A percentile compares a stretch with the other conserved stretches of the same genome.
phyloP scores from a whole-genome alignment of 2,329 filamentous ascomycete species.

The Nemania serpens region DNA sequence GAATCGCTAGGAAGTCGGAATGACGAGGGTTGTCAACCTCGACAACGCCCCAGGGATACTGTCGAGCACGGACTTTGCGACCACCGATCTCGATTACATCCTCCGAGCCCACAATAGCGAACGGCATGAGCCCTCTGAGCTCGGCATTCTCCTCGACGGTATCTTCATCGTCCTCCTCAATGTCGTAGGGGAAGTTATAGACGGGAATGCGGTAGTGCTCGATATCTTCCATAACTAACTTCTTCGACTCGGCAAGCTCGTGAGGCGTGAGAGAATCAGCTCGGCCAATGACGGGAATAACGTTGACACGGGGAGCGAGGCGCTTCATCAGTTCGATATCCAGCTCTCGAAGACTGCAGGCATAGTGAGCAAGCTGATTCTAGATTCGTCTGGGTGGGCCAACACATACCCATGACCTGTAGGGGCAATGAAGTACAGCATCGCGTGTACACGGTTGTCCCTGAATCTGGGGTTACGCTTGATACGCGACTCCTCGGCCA shows the following conservation, averaged over 20 bases:
- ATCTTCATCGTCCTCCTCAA: conserved; percentile 99
- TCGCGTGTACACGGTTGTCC: conserved; percentile 96
- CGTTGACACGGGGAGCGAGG: conserved; percentile 95
- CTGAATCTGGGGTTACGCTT: conserved; percentile 99
- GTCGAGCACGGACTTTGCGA: conserved; percentile 87
- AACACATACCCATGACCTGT: conserved; percentile 86
- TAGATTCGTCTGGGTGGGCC: not conserved
- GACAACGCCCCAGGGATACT: conserved; percentile 99
- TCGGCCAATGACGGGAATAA: conserved; percentile 98
- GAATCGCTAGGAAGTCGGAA: conserved; percentile 96
- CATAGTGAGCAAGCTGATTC: conserved; percentile 27
- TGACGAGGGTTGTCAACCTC: conserved; percentile 99
- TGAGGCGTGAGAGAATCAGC: conserved; percentile 95
- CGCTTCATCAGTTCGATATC: conserved; percentile 99
- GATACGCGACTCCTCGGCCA: conserved; percentile 98
- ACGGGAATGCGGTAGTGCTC: conserved; percentile 99
- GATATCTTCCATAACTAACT: conserved; percentile 99
- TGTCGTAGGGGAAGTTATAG: conserved; percentile 99
- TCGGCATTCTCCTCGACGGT: conserved; percentile 99
- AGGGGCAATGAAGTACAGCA: conserved; percentile 99
- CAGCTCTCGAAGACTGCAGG: conserved; percentile 84
- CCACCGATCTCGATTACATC: conserved; percentile 93
- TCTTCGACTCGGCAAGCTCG: conserved; percentile 98
- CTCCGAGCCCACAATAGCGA: conserved; percentile 97
- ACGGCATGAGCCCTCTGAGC: conserved; percentile 95